Evolutionary conservation across 768 basidiomycete genomes (phyloP).

Genomic region (Suillus ampliporus): DNA sequence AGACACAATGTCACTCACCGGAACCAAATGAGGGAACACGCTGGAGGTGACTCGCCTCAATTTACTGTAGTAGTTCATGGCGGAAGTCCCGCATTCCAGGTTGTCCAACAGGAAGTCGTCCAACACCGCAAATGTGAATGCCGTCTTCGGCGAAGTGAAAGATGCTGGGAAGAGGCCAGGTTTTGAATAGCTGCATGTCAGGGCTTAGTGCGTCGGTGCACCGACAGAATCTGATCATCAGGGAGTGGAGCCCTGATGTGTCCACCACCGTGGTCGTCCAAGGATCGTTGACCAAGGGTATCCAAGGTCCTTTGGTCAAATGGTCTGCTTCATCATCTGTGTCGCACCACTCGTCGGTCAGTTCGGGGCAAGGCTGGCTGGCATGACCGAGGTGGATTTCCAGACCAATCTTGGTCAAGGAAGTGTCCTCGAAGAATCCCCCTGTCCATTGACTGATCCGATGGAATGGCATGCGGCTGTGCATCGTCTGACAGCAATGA

Average conservation of each 20-base stretch:
- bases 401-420: slow-evolving; percentile 26
- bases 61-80: slow-evolving; percentile 19
- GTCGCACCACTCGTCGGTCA: not conserved
- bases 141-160: slow-evolving; percentile 5
- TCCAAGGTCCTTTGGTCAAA: not conserved
- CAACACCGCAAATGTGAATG: no score
- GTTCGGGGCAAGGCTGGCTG: slow-evolving; percentile 21
- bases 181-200: not conserved
- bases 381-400: slow-evolving; percentile 28
- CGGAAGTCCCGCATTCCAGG: slow-evolving; percentile 18
- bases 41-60: slow-evolving; percentile 10
- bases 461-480: slow-evolving; percentile 13
- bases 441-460: slow-evolving; percentile 27
- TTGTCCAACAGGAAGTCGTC: slow-evolving; percentile 13
- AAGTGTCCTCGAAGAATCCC: slow-evolving; percentile 14
- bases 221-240: not conserved
- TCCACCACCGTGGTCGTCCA: not conserved
- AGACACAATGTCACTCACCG: no score
- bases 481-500: not conserved
- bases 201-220: not conserved
- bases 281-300: no score
- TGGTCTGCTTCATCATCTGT: not conserved
- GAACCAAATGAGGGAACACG: no score
- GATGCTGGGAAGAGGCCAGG: slow-evolving; percentile 7
- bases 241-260: not conserved